Conservation (phyloP, 2,329 filamentous ascomycete species). For the Gnomoniopsis smithogilvyi region DNA sequence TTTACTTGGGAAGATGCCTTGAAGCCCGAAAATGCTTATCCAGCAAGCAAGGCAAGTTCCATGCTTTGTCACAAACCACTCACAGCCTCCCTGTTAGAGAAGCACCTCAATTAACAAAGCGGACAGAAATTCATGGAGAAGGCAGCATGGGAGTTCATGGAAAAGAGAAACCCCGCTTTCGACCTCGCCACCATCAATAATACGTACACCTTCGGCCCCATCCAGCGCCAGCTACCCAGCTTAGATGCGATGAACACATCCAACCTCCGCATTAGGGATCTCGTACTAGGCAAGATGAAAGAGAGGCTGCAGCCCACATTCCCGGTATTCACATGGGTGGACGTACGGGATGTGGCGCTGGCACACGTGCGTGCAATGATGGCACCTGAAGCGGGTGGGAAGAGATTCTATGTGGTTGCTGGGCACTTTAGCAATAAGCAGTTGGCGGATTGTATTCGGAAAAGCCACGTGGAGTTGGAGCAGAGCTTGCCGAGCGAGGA, state of each 20-base stretch:
- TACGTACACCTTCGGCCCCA: slow-evolving; percentile 60
- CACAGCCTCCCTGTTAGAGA: neutral
- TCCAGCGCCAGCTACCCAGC: slow-evolving; percentile 60
- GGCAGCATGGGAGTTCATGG: slow-evolving; percentile 63
- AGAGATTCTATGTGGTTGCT: slow-evolving; percentile 46
- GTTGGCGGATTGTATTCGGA: slow-evolving; percentile 40
- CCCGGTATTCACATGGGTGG: slow-evolving; percentile 26
- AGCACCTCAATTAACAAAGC: neutral
- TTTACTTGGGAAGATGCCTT: slow-evolving; percentile 34
- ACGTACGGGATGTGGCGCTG: slow-evolving; percentile 19
- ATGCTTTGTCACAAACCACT: too few species aligned
- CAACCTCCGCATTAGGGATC: slow-evolving; percentile 62
- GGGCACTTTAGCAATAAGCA: slow-evolving; percentile 45
- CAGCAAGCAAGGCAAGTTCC: slow-evolving; percentile 44
- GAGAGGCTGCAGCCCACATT: slow-evolving; percentile 39
- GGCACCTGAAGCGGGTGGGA: slow-evolving; percentile 23
- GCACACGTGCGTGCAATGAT: slow-evolving; percentile 7
- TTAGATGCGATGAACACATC: slow-evolving; percentile 69
- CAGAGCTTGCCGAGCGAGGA: slow-evolving; percentile 38
- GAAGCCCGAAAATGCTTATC: slow-evolving; percentile 27
- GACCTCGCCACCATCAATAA: slow-evolving; percentile 60
- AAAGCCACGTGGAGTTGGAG: slow-evolving; percentile 45
- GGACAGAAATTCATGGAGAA: slow-evolving; percentile 55
- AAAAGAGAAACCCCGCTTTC: slow-evolving; percentile 54
- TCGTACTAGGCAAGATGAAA: slow-evolving; percentile 61